Evolutionary conservation across 2,329 filamentous ascomycete genomes (phyloP).

Genomic region (Fusarium drepaniforme): DNA sequence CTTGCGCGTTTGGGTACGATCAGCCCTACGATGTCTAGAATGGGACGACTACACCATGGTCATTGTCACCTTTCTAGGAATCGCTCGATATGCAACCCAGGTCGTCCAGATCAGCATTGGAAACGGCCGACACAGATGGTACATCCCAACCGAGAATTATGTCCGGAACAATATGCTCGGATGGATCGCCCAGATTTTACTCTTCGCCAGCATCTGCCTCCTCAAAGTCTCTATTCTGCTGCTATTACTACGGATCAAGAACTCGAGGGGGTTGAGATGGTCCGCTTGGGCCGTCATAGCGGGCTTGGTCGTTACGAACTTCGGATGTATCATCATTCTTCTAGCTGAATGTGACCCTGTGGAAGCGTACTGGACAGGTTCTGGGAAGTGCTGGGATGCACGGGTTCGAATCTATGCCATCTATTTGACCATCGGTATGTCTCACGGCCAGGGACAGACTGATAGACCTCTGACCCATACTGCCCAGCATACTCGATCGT

Average conservation of each 20-base stretch:
- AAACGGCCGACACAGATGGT: conserved; percentile 55
- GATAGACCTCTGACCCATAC: neutral
- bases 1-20: conserved; percentile 49
- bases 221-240: conserved; percentile 58
- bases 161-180: conserved; percentile 52
- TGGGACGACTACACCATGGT: conserved; percentile 55
- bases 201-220: conserved; percentile 54
- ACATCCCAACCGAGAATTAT: conserved; percentile 48
- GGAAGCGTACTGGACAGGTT: conserved; percentile 47
- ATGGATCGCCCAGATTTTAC: conserved; percentile 55
- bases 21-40: conserved; percentile 44
- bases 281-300: conserved; percentile 49
- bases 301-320: conserved; percentile 48
- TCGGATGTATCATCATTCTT: conserved; percentile 47
- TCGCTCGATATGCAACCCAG: conserved; percentile 49
- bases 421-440: conserved; percentile 46
- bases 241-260: conserved; percentile 56
- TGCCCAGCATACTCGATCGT: conserved; percentile 30
- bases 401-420: conserved; percentile 50
- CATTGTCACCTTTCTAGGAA: conserved; percentile 45
- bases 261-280: conserved; percentile 46
- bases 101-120: conserved; percentile 49
- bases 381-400: conserved; percentile 47
- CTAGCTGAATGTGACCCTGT: conserved; percentile 49
- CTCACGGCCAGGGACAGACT: neutral